Base-by-base conservation (phyloP, 1,139 yeast species). In the Geotrichum candidum region DNA sequence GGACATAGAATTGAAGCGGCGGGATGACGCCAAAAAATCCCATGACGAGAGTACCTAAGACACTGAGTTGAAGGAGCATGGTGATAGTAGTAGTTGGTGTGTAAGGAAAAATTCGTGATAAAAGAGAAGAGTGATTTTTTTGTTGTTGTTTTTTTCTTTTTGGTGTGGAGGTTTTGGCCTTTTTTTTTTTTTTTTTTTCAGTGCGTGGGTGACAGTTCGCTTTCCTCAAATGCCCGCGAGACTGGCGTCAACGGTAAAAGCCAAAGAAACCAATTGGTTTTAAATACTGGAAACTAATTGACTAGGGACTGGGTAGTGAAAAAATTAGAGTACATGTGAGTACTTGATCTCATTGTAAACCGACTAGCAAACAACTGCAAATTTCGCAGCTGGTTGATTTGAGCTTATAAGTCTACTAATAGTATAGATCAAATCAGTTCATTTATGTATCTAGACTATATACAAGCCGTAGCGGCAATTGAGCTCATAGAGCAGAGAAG, bases 1-100 rank as follows among this genome's bases (percentile, higher is more conserved):
- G 71, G 48, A 73, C 69, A 61, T 72, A 73, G 68, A 76, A 77
- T 65, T 75, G 73, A 57, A 76, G 63, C 15, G 75, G 76, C 66
- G 69, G 68, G 61, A 72, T 68, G 41, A 75, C 65, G 45, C 77
- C 77, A 54, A 72, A 63, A 57, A 68, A 74, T 5, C 77, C 77
- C 54, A 75, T 65, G 1, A 68, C 66, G 55, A 72, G 59, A 2
- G 68, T 68, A 3, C 71, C 72, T 7, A 70, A 64, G 7, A 61
- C 50, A n/a, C 62, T 58, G 48, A 60, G 56, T 38, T 65, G 54
- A 51, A 59, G 35, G 54, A 63, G 18, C 52, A 41, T 52, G 6
- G 27, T 45, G 46, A 29, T 25, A 25, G 6, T 25, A 10, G 23
- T 25, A 46, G 33, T 45, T 45, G 18, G 45, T 25, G 18, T 41